Conservation (phyloP, 1,284 basidiomycete genomes). For the Takashimella koratensis region DNA sequence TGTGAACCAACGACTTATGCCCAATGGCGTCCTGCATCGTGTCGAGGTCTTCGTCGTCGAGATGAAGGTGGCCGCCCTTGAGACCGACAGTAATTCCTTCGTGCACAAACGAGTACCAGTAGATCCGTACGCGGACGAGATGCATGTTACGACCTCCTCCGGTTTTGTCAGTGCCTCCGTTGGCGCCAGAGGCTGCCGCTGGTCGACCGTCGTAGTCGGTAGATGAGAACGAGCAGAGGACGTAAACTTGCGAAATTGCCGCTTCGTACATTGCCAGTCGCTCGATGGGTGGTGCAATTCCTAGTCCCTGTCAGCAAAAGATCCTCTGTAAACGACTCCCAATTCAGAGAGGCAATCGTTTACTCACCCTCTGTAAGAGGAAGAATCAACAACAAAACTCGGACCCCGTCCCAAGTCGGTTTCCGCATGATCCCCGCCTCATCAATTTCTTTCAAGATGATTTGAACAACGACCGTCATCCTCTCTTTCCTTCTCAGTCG, state of each 20-base stretch:
- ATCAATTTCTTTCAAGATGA: conserved; percentile 73
- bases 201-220: conserved; percentile 56
- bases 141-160: conserved; percentile 35
- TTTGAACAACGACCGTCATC: conserved; percentile 61
- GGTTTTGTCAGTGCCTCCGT: conserved; percentile 18
- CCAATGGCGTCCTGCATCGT: conserved; percentile 65
- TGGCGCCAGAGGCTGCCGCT: conserved; percentile 20
- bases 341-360: conserved; percentile 2
- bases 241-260: conserved; percentile 63
- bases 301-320: conserved; percentile 13
- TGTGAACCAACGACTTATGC: conserved; percentile 38
- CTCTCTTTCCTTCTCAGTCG: conserved; percentile 49
- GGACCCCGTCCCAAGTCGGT: conserved; percentile 79
- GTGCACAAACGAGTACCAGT: conserved; percentile 76
- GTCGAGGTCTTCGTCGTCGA: conserved; percentile 63
- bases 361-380: conserved; percentile 73
- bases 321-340: neutral
- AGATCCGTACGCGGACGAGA: conserved; percentile 64
- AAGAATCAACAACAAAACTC: conserved; percentile 67
- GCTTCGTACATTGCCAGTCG: conserved; percentile 61
- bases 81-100: conserved; percentile 74
- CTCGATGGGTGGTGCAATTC: conserved; percentile 57
- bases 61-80: conserved; percentile 67
- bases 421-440: conserved; percentile 70
- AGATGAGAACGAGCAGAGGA: conserved; percentile 61